These are phyloP conservation scores for Excoecaria agallocha DNA, from an alignment of 345 rosid genomes.

Conservation along the genomic window DNA sequence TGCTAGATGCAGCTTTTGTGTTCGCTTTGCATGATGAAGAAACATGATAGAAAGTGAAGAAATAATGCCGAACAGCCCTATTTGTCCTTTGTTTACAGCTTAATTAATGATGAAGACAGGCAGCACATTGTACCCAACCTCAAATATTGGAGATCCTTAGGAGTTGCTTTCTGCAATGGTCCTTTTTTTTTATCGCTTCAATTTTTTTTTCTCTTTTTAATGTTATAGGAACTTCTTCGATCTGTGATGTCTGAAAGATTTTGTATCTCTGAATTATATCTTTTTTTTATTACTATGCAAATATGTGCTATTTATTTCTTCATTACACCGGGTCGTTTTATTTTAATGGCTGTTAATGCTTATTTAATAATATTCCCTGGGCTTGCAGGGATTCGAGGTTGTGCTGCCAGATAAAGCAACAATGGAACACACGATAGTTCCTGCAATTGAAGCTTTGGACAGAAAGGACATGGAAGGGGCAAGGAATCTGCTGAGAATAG, in stretches of 20 bases:
- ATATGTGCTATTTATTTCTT: neutral
- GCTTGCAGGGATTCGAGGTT: conserved; percentile 46
- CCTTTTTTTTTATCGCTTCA: no score
- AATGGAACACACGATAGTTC: conserved; percentile 44
- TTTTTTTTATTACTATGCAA: neutral
- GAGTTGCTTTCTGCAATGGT: neutral
- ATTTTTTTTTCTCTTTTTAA: neutral
- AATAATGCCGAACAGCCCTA: neutral
- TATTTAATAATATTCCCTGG: neutral
- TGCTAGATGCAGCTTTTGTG: neutral
- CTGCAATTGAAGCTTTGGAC: conserved; percentile 42
- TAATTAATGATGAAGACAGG: neutral
- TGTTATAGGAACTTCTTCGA: neutral
- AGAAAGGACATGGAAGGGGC: conserved; percentile 53
- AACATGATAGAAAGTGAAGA: neutral
- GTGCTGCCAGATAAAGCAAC: conserved; percentile 52
- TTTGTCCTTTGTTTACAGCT: neutral
- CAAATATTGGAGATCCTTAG: neutral
- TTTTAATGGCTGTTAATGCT: neutral
- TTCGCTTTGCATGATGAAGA: neutral
- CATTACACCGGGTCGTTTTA: neutral
- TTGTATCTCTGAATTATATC: neutral
- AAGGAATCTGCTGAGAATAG: conserved; percentile 44
- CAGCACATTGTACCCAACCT: neutral
- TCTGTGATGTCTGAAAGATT: neutral